These are phyloP conservation scores for Mrakia gelida DNA, from an alignment of 768 basidiomycete genomes.

Conservation along the genomic window DNA sequence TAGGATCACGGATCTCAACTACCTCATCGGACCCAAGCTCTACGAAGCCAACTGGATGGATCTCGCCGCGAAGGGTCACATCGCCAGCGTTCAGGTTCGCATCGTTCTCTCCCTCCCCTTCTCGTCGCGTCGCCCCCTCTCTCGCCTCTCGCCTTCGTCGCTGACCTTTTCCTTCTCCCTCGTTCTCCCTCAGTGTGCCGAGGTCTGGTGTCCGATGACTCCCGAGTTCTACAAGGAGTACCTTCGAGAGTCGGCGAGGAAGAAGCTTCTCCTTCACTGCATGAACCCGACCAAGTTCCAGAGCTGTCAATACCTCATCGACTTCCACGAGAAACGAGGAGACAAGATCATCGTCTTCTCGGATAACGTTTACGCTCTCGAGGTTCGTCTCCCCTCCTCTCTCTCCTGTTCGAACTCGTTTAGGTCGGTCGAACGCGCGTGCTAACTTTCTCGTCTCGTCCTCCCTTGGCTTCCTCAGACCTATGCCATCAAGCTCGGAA, in stretches of 20 bases:
- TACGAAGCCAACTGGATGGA: slow-evolving; percentile 99
- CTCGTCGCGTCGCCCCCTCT: slow-evolving; percentile 33
- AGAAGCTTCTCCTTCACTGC: slow-evolving; percentile 93
- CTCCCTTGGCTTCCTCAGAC: no score
- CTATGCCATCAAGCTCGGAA: slow-evolving; percentile 88
- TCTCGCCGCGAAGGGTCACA: slow-evolving; percentile 96
- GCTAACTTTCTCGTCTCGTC: no score
- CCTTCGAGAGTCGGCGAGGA: slow-evolving; percentile 82
- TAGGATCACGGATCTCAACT: slow-evolving; percentile 96
- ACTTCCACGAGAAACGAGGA: slow-evolving; percentile 93
- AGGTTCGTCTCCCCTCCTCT: slow-evolving; percentile 54
- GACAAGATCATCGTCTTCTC: slow-evolving; percentile 99
- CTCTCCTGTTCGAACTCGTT: background rate
- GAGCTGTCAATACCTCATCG: slow-evolving; percentile 96
- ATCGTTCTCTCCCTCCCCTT: slow-evolving; percentile 18
- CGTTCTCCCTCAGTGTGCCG: slow-evolving; percentile 67
- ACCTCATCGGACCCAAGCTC: slow-evolving; percentile 98
- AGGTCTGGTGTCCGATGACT: slow-evolving; percentile 99
- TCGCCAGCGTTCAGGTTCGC: slow-evolving; percentile 96
- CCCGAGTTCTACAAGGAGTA: slow-evolving; percentile 99
- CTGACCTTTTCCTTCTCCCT: background rate
- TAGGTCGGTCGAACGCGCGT: no score
- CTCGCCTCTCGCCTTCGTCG: background rate
- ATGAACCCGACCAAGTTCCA: slow-evolving; percentile 99
- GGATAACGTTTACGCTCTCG: slow-evolving; percentile 93